Conservation (phyloP, 2,329 filamentous ascomycete species). For the Fusarium sp. region DNA sequence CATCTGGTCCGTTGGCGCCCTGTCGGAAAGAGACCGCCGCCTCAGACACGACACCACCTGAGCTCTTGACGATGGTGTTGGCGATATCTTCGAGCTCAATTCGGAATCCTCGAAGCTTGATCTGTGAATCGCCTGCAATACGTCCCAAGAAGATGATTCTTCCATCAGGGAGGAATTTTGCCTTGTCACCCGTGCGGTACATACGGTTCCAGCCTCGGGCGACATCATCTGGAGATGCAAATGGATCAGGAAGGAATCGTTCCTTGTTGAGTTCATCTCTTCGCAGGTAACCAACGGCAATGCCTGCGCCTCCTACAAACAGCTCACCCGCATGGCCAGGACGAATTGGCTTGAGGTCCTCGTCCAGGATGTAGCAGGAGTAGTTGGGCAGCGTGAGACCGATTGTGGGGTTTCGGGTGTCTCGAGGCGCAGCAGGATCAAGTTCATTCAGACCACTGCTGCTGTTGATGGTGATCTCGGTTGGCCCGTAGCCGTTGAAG, state of each 20-base stretch:
- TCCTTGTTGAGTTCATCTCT: not conserved
- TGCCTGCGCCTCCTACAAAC: not conserved
- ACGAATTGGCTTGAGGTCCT: not conserved
- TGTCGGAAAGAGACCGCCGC: not conserved
- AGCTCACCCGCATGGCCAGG: not conserved
- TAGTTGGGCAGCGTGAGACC: not conserved
- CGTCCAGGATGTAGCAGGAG: not conserved
- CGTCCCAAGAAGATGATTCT: constrained; percentile 49
- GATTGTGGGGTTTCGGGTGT: not conserved
- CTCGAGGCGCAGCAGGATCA: not conserved
- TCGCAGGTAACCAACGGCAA: not conserved
- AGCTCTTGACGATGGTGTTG: constrained; percentile 21
- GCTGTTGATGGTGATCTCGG: not conserved
- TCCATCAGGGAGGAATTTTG: constrained; percentile 40
- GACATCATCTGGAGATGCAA: not conserved
- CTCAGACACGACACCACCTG: not conserved
- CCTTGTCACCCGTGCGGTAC: not conserved
- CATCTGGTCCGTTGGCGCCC: not conserved
- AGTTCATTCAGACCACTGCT: not conserved
- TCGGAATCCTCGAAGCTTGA: constrained; percentile 58
- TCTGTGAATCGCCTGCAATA: constrained; percentile 53
- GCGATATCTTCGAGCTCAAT: constrained; percentile 59
- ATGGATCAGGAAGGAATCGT: not conserved
- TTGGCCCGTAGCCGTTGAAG: constrained; percentile 5
- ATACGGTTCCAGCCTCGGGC: not conserved